Percentiles rank a stretch among this genome's conserved stretches.
Conservation (phyloP, 441 rosid genomes). For the Raphanus hybrid region DNA sequence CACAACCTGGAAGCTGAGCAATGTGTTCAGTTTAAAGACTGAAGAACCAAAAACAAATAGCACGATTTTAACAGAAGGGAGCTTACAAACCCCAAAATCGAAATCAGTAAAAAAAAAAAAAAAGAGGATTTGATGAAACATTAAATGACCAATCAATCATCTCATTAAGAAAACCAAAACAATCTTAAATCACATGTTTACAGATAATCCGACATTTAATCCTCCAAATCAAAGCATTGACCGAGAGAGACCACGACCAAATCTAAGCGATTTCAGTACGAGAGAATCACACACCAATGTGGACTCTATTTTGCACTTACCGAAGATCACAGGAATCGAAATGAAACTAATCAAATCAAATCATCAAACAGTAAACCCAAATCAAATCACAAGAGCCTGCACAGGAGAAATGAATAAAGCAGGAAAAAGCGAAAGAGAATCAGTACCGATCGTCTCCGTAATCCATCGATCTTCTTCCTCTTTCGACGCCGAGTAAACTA, state of each 20-base stretch:
- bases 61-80: not conserved
- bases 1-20: not conserved
- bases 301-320: too few relatives aligned
- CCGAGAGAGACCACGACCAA: not conserved
- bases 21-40: not conserved
- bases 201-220: too few relatives aligned
- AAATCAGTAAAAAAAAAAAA: constrained; percentile 13
- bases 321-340: not conserved
- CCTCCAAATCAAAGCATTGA: too few relatives aligned
- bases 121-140: not conserved
- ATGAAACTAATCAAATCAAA: constrained; percentile 2
- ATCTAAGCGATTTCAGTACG: not conserved
- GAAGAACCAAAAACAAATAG: not conserved
- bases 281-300: too few relatives aligned
- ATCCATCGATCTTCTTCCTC: constrained; percentile 49
- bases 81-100: not conserved
- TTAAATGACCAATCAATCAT: too few relatives aligned
- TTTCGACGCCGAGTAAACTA: constrained; percentile 27
- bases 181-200: not conserved
- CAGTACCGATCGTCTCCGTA: constrained; percentile 48
- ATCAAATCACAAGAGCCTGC: not conserved
- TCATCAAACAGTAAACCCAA: not conserved
- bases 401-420: too few relatives aligned
- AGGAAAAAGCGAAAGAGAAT: constrained; percentile 6
- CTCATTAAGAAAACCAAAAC: constrained; percentile 6